Evolutionary conservation across 805 yeast species (phyloP).

Genomic region (Metschnikowia sp.): DNA sequence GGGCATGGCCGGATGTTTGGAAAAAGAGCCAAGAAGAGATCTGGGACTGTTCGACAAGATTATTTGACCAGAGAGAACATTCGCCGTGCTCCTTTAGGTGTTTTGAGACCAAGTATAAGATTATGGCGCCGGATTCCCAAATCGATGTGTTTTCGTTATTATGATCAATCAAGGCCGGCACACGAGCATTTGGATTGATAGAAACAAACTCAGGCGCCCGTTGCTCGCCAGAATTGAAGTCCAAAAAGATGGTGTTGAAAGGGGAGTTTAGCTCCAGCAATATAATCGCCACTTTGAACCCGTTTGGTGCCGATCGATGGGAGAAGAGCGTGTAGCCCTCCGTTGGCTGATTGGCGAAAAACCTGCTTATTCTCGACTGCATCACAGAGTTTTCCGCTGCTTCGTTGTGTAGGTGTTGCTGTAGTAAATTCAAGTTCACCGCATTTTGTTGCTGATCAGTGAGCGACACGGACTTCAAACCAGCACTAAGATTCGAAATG

Average conservation of each 20-base stretch:
- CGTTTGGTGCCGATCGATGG: slow-evolving; percentile 88
- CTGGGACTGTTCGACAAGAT: slow-evolving; percentile 75
- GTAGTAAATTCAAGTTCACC: slow-evolving; percentile 39
- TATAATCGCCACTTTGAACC: slow-evolving; percentile 91
- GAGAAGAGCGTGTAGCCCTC: slow-evolving; percentile 84
- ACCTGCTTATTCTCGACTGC: slow-evolving; percentile 61
- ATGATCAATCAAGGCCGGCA: slow-evolving; percentile 92
- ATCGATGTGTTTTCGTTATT: slow-evolving; percentile 71
- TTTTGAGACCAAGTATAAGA: slow-evolving; percentile 74
- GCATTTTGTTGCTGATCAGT: slow-evolving; percentile 43
- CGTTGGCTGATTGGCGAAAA: slow-evolving; percentile 71
- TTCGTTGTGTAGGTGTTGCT: slow-evolving; percentile 44
- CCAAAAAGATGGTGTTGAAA: slow-evolving; percentile 79
- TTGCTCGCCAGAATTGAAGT: slow-evolving; percentile 86
- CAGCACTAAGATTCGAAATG: slow-evolving; percentile 45
- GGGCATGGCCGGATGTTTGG: slow-evolving; percentile 96
- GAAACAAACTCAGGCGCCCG: slow-evolving; percentile 89
- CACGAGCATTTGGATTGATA: slow-evolving; percentile 94
- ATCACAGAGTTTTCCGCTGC: slow-evolving; percentile 34
- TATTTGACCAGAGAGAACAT: slow-evolving; percentile 78
- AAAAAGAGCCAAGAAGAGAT: slow-evolving; percentile 88
- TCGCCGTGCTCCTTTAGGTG: slow-evolving; percentile 59
- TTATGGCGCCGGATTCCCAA: slow-evolving; percentile 95
- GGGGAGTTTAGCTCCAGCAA: slow-evolving; percentile 76
- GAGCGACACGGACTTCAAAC: slow-evolving; percentile 41